Evolutionary conservation across 495 filamentous ascomycete species (phyloP).

Genomic region (Penicillium taxi): DNA sequence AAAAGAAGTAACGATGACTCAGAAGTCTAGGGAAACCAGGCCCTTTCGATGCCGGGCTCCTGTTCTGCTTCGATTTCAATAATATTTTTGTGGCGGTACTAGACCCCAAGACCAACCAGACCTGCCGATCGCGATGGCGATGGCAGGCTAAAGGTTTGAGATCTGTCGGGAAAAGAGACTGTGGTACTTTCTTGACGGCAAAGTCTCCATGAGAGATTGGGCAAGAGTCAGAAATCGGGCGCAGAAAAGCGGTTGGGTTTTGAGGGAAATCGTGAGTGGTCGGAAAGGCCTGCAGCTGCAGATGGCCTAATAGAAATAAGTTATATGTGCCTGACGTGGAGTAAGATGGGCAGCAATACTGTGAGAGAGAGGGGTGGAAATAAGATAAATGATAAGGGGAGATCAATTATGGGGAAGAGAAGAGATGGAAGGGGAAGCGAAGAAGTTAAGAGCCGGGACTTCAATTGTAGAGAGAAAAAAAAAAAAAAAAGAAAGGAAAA

Average conservation of each 20-base stretch:
- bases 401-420: slow-evolving; percentile 5
- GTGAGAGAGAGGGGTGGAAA: slow-evolving; percentile 3
- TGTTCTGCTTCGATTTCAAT: no score
- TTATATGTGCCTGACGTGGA: slow-evolving; percentile 23
- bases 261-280: slow-evolving; percentile 17
- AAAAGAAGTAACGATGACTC: slow-evolving; percentile 10
- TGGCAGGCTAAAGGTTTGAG: slow-evolving; percentile 13
- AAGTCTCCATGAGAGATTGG: slow-evolving; percentile 22
- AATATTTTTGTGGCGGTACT: no score
- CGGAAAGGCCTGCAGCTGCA: slow-evolving; percentile 18
- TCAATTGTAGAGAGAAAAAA: slow-evolving; percentile 3
- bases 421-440: slow-evolving; percentile 7
- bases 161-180: slow-evolving; percentile 22
- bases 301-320: slow-evolving; percentile 7
- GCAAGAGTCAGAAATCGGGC: slow-evolving; percentile 14
- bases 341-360: slow-evolving; percentile 18
- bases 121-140: slow-evolving; percentile 26
- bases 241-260: slow-evolving; percentile 16
- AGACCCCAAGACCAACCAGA: no score
- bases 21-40: no score
- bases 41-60: no score
- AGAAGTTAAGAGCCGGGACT: slow-evolving; percentile 1
- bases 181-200: slow-evolving; percentile 19
- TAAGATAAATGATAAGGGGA: slow-evolving; percentile 1
- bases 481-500: slow-evolving; percentile 6